phyloP scores from a whole-genome alignment of 129 eudicot species.

The Centella asiatica region DNA sequence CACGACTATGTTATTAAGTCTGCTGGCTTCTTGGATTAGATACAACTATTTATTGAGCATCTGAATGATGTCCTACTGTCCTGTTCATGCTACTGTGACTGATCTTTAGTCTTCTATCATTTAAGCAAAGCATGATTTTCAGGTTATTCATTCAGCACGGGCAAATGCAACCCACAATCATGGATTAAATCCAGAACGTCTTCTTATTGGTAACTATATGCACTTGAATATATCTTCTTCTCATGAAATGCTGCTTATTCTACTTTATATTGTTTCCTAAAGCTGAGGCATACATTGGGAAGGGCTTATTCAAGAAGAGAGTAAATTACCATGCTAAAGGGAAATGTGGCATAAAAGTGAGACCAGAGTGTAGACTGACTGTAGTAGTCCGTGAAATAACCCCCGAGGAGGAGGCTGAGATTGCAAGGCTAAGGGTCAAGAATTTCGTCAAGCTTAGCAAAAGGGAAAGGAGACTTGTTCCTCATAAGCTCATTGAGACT shows the following conservation, averaged over 20 bases:
- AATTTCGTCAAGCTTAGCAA: conserved; percentile 65
- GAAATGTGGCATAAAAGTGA: conserved; percentile 51
- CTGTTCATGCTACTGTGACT: background rate
- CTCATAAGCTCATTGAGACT: conserved; percentile 72
- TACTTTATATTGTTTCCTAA: conserved; percentile 1
- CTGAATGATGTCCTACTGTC: too few species aligned
- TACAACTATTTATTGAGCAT: background rate
- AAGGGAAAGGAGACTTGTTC: conserved; percentile 66
- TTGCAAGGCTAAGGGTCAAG: conserved; percentile 63
- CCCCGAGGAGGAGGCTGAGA: conserved; percentile 75
- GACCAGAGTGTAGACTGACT: conserved; percentile 82
- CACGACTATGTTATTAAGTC: too few species aligned
- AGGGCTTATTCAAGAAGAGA: conserved; percentile 65
- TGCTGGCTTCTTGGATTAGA: background rate
- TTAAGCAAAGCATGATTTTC: conserved; percentile 8
- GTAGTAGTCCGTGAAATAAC: conserved; percentile 82
- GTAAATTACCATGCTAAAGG: conserved; percentile 64
- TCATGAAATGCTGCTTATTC: background rate
- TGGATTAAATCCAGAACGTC: conserved; percentile 78
- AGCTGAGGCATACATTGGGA: conserved; percentile 97
- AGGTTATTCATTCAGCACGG: conserved; percentile 96
- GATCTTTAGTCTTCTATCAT: background rate
- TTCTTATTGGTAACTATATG: conserved; percentile 64
- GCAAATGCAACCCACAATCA: conserved; percentile 95
- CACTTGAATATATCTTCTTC: background rate